Evolutionary conservation across 139 green algal genomes (phyloP).

Genomic region (Pleodorina starrii): DNA sequence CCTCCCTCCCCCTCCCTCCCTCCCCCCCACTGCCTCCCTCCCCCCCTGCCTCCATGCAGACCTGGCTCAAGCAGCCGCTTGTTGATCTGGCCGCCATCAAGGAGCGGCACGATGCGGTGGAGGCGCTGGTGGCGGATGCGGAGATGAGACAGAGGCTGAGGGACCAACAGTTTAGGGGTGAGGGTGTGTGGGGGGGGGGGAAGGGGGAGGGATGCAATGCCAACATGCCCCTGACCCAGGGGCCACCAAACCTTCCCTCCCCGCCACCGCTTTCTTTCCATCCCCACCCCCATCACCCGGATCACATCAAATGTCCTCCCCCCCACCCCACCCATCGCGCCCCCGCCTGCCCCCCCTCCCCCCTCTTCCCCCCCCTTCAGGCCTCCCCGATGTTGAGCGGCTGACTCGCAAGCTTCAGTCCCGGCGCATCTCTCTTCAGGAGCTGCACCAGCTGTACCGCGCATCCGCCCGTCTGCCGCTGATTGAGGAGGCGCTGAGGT

Average conservation of each 20-base stretch:
- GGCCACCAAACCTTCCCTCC: not conserved
- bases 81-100: conserved; percentile 78
- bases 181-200: not conserved
- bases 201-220: too few species aligned
- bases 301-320: too few species aligned
- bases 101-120: conserved; percentile 87
- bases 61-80: conserved; percentile 98
- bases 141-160: conserved; percentile 83
- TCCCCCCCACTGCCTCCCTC: not conserved
- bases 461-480: conserved; percentile 82
- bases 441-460: conserved; percentile 87
- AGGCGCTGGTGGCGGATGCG: conserved; percentile 82
- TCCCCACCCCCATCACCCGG: not conserved
- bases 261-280: not conserved
- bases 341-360: not conserved
- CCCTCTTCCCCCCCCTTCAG: conserved; percentile 52
- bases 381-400: conserved; percentile 94
- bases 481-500: conserved; percentile 77
- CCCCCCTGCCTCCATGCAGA: conserved; percentile 48
- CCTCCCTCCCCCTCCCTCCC: not conserved
- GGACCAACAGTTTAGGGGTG: conserved; percentile 64
- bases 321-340: not conserved
- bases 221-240: not conserved
- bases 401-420: conserved; percentile 90
- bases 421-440: conserved; percentile 71